These are phyloP conservation scores for Pseudopyrenochaeta lycopersici DNA, from an alignment of 2,329 filamentous ascomycete genomes.

Conservation along the genomic window DNA sequence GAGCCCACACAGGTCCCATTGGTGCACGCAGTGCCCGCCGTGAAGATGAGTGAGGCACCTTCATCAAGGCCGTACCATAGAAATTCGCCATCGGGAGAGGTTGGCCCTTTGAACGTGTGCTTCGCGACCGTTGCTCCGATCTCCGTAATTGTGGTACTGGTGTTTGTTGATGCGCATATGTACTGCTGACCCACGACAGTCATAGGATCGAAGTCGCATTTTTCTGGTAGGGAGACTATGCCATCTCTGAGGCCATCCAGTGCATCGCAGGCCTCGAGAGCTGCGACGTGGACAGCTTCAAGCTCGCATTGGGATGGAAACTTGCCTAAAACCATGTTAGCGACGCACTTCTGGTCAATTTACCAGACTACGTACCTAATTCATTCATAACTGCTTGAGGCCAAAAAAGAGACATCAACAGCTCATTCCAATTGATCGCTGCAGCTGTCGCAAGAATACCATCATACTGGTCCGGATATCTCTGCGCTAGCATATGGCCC, in stretches of 20 bases:
- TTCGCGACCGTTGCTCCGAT: constrained; percentile 18
- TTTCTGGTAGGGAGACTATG: constrained; percentile 26
- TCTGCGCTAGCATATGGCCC: constrained; percentile 41
- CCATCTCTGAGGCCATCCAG: constrained; percentile 44
- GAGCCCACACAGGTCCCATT: constrained; percentile 17
- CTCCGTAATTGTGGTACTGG: constrained; percentile 11
- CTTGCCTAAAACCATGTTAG: background rate
- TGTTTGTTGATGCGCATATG: constrained; percentile 9
- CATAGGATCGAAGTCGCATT: constrained; percentile 31
- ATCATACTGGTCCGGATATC: constrained; percentile 37
- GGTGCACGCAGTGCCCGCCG: constrained; percentile 14
- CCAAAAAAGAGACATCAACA: constrained; percentile 30
- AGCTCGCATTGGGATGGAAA: constrained; percentile 30
- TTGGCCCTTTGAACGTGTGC: constrained; percentile 22
- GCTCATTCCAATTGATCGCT: constrained; percentile 24
- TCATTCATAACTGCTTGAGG: constrained; percentile 38
- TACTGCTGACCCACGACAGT: constrained; percentile 19
- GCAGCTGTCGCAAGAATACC: constrained; percentile 43
- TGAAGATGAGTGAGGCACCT: constrained; percentile 9
- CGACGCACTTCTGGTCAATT: background rate
- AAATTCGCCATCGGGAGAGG: constrained; percentile 12
- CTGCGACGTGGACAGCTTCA: constrained; percentile 21
- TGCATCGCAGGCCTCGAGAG: constrained; percentile 31
- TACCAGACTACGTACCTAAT: constrained; percentile 5
- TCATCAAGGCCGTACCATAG: constrained; percentile 22